These are phyloP conservation scores for Cutaneotrichosporon cavernicola DNA, from an alignment of 1,284 basidiomycete genomes.

Conservation along the genomic window DNA sequence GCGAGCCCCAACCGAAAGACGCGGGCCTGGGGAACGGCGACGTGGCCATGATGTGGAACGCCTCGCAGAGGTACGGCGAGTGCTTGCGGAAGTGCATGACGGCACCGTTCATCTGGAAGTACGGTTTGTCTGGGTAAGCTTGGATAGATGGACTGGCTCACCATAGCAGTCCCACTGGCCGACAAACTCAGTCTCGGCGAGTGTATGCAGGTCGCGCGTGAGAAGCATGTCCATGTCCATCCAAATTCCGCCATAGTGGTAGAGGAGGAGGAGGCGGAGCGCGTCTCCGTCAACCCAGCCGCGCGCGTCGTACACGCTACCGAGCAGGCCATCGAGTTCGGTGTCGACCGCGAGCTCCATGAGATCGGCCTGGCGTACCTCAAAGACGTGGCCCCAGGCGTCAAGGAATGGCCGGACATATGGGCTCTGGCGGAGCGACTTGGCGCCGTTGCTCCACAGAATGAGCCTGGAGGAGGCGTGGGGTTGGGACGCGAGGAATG, in stretches of 20 bases:
- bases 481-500: constrained; percentile 86
- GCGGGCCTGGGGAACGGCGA: constrained; percentile 69
- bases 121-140: constrained; percentile 67
- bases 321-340: constrained; percentile 60
- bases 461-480: constrained; percentile 64
- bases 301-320: constrained; percentile 60
- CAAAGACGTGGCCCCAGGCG: constrained; percentile 66
- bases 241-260: constrained; percentile 88
- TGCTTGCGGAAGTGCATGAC: constrained; percentile 83
- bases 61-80: constrained; percentile 91
- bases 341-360: constrained; percentile 68
- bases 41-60: constrained; percentile 81
- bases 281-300: constrained; percentile 95
- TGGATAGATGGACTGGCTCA: constrained; percentile 50
- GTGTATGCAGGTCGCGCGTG: constrained; percentile 74
- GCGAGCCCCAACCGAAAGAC: constrained; percentile 87
- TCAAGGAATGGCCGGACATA: constrained; percentile 8
- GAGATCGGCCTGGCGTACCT: constrained; percentile 68
- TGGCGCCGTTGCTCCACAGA: constrained; percentile 58
- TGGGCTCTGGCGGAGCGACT: constrained; percentile 48
- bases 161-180: constrained; percentile 96
- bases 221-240: constrained; percentile 91
- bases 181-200: constrained; percentile 88
- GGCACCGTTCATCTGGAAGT: constrained; percentile 83
- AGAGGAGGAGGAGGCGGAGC: constrained; percentile 77